Percentiles rank a stretch among this genome's conserved stretches.
These are phyloP conservation scores for Trypanosoma boissoni DNA, from an alignment of 208 protist species.

Conservation along the genomic window DNA sequence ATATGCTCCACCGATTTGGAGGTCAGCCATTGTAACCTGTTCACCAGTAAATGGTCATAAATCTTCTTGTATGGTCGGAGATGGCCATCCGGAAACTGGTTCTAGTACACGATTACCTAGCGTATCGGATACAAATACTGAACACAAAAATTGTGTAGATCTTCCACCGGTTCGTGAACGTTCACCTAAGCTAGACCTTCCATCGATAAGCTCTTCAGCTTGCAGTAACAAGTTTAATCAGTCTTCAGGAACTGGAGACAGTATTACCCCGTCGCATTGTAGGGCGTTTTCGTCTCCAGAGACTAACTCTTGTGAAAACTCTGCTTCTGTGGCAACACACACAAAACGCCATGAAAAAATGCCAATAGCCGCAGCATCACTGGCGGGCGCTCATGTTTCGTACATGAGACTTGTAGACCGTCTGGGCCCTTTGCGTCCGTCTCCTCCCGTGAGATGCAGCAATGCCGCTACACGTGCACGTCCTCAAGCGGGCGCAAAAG, in stretches of 20 bases:
- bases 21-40: slow-evolving; percentile 22
- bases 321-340: not conserved
- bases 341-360: too few species aligned
- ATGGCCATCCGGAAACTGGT: not conserved
- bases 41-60: slow-evolving; percentile 1
- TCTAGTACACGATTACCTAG: not conserved
- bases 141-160: not conserved
- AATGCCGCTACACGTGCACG: slow-evolving; percentile 6
- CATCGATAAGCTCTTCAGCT: not conserved
- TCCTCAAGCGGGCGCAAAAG: not conserved
- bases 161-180: not conserved
- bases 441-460: not conserved
- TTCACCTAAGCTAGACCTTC: slow-evolving; percentile 4
- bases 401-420: too few species aligned
- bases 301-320: not conserved
- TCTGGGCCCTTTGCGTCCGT: too few species aligned
- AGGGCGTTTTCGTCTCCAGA: not conserved
- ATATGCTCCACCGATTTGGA: slow-evolving; percentile 77
- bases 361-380: too few species aligned
- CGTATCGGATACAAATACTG: not conserved
- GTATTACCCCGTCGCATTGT: not conserved
- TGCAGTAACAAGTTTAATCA: not conserved
- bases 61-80: not conserved
- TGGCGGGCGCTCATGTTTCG: too few species aligned
- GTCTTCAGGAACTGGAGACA: not conserved